Base-by-base conservation (phyloP, 2,329 filamentous ascomycete species). In the Aspergillus udagawae region DNA sequence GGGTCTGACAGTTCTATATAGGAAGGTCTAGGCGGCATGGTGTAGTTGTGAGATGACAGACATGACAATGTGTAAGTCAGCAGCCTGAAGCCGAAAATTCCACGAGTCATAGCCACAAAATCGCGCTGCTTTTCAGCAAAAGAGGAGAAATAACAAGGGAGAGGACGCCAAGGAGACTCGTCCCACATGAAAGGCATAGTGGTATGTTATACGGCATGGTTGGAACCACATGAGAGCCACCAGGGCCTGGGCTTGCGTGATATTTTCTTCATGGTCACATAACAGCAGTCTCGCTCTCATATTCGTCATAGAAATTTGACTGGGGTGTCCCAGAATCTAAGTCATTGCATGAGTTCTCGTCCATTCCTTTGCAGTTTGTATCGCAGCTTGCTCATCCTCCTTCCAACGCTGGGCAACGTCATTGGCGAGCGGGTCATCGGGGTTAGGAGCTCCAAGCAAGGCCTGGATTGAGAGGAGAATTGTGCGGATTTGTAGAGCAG, bases 401-500 rank as follows among this genome's bases (percentile, higher is more conserved):
- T 97, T 97, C 94, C 94, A 99, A 71, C 89, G 88, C 80, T 97
- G 95, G 38, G 94, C 94, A 45, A 99, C 94, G 64, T 99, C 93
- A 71, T 96, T 95, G 51, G 94, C 95, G 45, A 99, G 85, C n/a
- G 94, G 95, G 71, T 99, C 94, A 70, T 99, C 94, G 29, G 95
- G 94, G 77, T 99, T 99, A 14, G 94, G 94, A 5, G 94, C 93
- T 48, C 94, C 94, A 14, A 99, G 86, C 25, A 99, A 84, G 52
- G 94, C 94, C 77, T 99, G 95, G 73, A 99, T 99, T 9, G 93
- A 97, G 54, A 99, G 86, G n/a, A 99, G 86, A 65, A 99, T 99
- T 6, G 94, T 99, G 63, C 94, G 88, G 73, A 99, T 99, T 77
- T 99, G 94, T 32, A 99, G 85, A 14, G 95, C 94, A 4, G 94